Base-by-base conservation (phyloP, 2,329 filamentous ascomycete genomes). In the Venturia aucupariae region DNA sequence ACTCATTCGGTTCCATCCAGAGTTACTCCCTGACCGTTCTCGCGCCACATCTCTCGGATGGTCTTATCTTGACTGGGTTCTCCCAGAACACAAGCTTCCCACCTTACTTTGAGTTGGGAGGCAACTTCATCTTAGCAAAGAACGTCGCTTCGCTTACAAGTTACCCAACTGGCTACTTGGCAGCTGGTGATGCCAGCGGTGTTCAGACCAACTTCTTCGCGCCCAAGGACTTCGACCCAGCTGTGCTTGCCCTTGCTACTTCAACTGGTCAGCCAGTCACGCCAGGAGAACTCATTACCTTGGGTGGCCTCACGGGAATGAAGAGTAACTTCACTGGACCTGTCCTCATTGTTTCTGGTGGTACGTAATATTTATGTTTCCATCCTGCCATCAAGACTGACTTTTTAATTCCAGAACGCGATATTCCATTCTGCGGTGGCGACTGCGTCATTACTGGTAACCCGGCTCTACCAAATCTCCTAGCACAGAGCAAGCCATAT, bases 1-100 rank as follows among this genome's bases (percentile, higher is more conserved):
- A 89, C 75, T 85, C 82, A 0, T 88, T 86, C 68, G 86, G 86
- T 39, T 85, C 84, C 0, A 74, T 80, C 6, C 82, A 84, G 68
- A 82, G 80, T 2, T 86, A 84, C 72, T 78, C 75, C 60, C 76
- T 88, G 24, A 80, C 82, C 8, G 78, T 78, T 59, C 71, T 75
- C 65, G 76, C 84, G 68, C 84, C 84, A 0, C 70, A 77, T 63
- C 74, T 83, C 65, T 84, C 81, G 44, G 81, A 87, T 66, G 84
- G 80, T 46, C 76, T 88, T 48, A 73, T 86, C 62, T 77, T 88
- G 7, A 87, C 85, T 1, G 86, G 86, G 1, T 88, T 84, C 73
- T 79, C 80, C 19, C 77, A 79, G 48, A 80, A 81, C 11, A 66
- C 71, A 11, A 70, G 75, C 19, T 87, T 80, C 71, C 64, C 80